Evolutionary conservation across 345 rosid genomes (phyloP).

Genomic region (Hibiscus mutabilis): DNA sequence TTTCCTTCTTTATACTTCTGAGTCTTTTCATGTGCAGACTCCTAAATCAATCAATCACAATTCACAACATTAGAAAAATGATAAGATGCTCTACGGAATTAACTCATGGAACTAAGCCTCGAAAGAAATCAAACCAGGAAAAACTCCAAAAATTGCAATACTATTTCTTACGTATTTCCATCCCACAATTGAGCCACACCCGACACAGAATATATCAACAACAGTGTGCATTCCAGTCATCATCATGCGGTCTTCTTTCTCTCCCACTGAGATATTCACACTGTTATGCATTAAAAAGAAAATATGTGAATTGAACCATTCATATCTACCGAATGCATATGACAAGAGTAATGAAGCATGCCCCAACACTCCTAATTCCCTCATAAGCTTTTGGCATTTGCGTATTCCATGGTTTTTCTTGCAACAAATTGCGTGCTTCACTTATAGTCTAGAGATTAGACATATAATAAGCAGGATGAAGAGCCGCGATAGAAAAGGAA

Average conservation of each 20-base stretch:
- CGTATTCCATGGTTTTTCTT: background rate
- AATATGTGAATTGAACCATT: constrained; percentile 5
- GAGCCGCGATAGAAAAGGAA: background rate
- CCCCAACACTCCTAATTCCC: background rate
- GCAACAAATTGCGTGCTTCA: background rate
- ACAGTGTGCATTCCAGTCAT: constrained; percentile 72
- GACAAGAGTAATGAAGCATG: no score
- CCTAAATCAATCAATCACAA: constrained; percentile 25
- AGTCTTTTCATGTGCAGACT: constrained; percentile 43
- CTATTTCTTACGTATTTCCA: constrained; percentile 67
- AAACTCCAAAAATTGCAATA: background rate
- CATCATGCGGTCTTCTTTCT: constrained; percentile 58
- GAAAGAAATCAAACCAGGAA: background rate
- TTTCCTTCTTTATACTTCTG: constrained; percentile 84
- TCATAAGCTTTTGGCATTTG: background rate
- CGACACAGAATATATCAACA: constrained; percentile 67
- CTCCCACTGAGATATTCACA: constrained; percentile 57
- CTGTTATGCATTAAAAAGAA: constrained; percentile 25
- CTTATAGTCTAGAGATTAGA: no score
- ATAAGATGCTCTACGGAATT: constrained; percentile 17
- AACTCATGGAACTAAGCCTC: constrained; percentile 8
- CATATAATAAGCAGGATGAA: background rate
- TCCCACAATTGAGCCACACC: constrained; percentile 73
- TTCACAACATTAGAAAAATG: background rate
- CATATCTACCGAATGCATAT: background rate